These are phyloP conservation scores for Yamadazyma atlantica DNA, from an alignment of 1,139 yeast species.

Conservation along the genomic window DNA sequence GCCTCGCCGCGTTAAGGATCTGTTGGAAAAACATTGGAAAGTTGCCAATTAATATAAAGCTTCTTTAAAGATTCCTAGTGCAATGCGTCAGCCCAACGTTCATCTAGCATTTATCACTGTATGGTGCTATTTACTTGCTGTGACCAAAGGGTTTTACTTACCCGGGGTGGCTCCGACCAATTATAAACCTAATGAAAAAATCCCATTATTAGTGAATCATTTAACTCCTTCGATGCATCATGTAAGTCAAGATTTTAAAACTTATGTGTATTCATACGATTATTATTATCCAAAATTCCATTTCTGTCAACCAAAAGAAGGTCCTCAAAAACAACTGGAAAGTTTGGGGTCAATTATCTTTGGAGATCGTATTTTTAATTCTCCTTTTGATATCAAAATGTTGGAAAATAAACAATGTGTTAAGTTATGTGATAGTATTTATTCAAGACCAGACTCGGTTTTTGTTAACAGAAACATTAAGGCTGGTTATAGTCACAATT, in stretches of 20 bases:
- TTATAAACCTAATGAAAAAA: constrained; percentile 66
- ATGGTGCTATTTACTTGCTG: constrained; percentile 13
- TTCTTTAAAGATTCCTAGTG: too few relatives aligned
- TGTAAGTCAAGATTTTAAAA: constrained; percentile 40
- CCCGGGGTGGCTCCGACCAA: constrained; percentile 97
- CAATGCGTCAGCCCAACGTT: neutral
- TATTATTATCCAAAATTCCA: constrained; percentile 83
- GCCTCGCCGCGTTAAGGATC: too few relatives aligned
- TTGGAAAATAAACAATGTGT: constrained; percentile 68
- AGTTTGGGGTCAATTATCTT: constrained; percentile 89
- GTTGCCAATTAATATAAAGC: too few relatives aligned
- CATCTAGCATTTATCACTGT: neutral
- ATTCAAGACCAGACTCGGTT: constrained; percentile 63
- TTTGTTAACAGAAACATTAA: constrained; percentile 77
- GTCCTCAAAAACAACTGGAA: constrained; percentile 77
- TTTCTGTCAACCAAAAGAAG: constrained; percentile 75
- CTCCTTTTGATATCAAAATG: constrained; percentile 84
- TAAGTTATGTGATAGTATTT: constrained; percentile 57
- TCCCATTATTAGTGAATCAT: constrained; percentile 84
- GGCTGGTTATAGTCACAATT: constrained; percentile 83
- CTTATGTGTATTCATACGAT: constrained; percentile 73
- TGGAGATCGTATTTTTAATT: constrained; percentile 93
- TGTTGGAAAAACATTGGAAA: too few relatives aligned
- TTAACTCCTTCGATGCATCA: constrained; percentile 76
- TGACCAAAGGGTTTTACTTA: constrained; percentile 65